A percentile compares a stretch with the other conserved stretches of the same genome.
Evolutionary conservation across 176 grass and related monocot genomes (phyloP).

Genomic region (Bromus sterilis): DNA sequence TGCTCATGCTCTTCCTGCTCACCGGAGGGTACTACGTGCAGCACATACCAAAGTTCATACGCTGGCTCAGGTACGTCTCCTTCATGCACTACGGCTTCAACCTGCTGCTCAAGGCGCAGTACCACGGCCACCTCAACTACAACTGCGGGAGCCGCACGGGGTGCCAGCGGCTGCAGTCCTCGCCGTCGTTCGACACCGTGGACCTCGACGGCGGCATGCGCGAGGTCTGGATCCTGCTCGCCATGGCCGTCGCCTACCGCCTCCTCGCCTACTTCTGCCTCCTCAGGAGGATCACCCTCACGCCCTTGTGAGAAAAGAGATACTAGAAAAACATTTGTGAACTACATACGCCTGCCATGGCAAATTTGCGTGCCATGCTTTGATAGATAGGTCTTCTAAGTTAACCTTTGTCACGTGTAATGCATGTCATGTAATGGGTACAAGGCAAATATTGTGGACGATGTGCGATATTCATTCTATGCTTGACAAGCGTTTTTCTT

Average conservation of each 20-base stretch:
- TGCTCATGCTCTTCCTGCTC: slow-evolving; percentile 92
- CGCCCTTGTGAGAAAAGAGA: slow-evolving; percentile 31
- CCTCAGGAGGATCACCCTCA: slow-evolving; percentile 52
- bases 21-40: slow-evolving; percentile 86
- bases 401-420: too few species aligned
- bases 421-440: too few species aligned
- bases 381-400: background rate
- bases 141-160: slow-evolving; percentile 47
- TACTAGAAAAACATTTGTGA: background rate
- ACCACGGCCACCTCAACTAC: slow-evolving; percentile 63
- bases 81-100: slow-evolving; percentile 95
- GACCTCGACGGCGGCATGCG: slow-evolving; percentile 51
- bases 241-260: slow-evolving; percentile 74
- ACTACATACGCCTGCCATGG: background rate
- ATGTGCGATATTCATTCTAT: too few species aligned
- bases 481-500: too few species aligned
- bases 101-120: slow-evolving; percentile 82
- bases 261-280: slow-evolving; percentile 76
- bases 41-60: slow-evolving; percentile 76
- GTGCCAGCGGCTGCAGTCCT: slow-evolving; percentile 63
- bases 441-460: too few species aligned
- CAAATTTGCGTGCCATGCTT: background rate
- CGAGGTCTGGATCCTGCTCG: slow-evolving; percentile 70
- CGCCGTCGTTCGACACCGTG: slow-evolving; percentile 77
- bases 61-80: slow-evolving; percentile 80